Conservation (phyloP, 1,139 yeast species). For the Candida tetrigidarum region DNA sequence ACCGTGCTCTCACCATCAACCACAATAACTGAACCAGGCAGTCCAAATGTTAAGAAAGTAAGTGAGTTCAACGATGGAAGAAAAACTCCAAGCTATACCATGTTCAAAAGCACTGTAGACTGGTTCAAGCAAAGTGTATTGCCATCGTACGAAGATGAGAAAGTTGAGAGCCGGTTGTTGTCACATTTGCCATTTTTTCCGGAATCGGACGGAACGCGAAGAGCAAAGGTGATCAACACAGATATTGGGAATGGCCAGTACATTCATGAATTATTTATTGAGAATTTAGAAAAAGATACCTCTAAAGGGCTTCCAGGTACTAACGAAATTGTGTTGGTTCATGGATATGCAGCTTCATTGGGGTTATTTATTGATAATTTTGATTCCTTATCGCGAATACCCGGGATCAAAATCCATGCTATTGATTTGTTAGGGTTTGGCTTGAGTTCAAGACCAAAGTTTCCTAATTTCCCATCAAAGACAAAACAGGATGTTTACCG, state of each 20-base stretch:
- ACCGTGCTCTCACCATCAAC: neutral
- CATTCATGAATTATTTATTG: slow-evolving; percentile 62
- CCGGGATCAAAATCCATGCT: slow-evolving; percentile 50
- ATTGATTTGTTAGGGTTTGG: slow-evolving; percentile 52
- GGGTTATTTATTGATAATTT: slow-evolving; percentile 49
- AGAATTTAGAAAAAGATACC: slow-evolving; percentile 28
- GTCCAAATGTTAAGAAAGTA: slow-evolving; percentile 9
- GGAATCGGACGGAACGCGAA: slow-evolving; percentile 50
- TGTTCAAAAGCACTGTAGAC: slow-evolving; percentile 38
- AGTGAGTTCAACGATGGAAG: slow-evolving; percentile 23
- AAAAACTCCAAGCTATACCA: slow-evolving; percentile 26
- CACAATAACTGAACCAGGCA: neutral
- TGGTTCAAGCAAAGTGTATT: slow-evolving; percentile 40
- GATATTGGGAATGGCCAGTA: slow-evolving; percentile 48
- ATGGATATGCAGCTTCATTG: slow-evolving; percentile 53
- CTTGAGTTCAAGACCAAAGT: slow-evolving; percentile 44
- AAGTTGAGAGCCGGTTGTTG: slow-evolving; percentile 38
- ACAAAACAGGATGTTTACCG: slow-evolving; percentile 40
- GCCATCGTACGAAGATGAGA: slow-evolving; percentile 28
- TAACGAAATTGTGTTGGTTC: slow-evolving; percentile 45
- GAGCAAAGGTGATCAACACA: slow-evolving; percentile 53
- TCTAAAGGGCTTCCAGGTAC: neutral
- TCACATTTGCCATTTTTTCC: slow-evolving; percentile 65
- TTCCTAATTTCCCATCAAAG: slow-evolving; percentile 34
- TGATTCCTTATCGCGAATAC: slow-evolving; percentile 40